Evolutionary conservation across 768 basidiomycete genomes (phyloP), one percentile per base, ranked within the genome.

Genomic region (Porphyrellus cyaneotinctus): DNA sequence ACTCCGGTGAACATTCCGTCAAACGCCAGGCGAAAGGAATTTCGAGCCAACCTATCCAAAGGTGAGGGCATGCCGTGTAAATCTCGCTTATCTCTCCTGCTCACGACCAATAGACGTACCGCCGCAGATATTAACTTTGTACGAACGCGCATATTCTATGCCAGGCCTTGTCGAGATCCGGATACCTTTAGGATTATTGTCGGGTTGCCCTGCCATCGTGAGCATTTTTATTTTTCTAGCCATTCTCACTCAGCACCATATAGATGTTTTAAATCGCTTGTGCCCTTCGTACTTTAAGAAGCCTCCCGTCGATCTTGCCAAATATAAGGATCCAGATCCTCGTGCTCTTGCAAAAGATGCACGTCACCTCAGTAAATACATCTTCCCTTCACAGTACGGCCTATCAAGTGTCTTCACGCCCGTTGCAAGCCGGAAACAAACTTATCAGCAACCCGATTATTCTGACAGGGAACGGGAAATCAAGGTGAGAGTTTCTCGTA

Each of bases 301-400:
- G 24, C 56, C 65, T 14, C 67, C 54, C 24, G 47, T 52, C 18
- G 52, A 66, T 42, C 65, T 65, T 36, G 65, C 58, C 6, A 53
- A 54, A 4, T 75, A 71, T 50, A 59, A 70, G 2, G 78, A 81
- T 31, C 76, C 75, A 1, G 79, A 82, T 55, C 71, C 74, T 23
- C 72, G 70, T 10, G 63, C 71, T 53, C 78, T 79, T 58, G 74
- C 72, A 39, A 75, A 75, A 35, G 67, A 80, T 35, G 78, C 80
- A 1, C 77, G 87, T 36, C 83, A 83, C 56, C 69, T 92, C 1
- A 77, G 87, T 31, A 94, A 93, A 70, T 87, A 92, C 61, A 73
- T 98, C 2, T 95, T 98, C 61, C 84, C 93, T 10, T 76, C 84
- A 36, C 88, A 93, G 59, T 91, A 85, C 61, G 78, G 80, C 0